Base-by-base conservation (phyloP, 2,329 filamentous ascomycete genomes). In the Calonectria multiphialidica region DNA sequence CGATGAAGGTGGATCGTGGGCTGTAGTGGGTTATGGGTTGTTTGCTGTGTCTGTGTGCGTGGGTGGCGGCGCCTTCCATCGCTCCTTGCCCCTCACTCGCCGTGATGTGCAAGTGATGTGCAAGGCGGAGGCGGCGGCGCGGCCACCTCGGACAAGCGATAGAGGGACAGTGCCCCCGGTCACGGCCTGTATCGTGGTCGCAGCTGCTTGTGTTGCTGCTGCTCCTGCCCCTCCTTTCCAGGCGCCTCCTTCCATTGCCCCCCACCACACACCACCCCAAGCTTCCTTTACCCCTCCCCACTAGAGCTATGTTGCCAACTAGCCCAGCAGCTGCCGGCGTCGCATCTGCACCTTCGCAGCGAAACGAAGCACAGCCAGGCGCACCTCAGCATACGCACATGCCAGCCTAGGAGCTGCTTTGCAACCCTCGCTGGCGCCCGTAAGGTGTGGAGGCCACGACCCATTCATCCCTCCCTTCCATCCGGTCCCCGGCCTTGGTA, bases 21-120 rank as follows among this genome's bases (percentile, higher is more conserved):
- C 25, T 70, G 44, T 23, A 53, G 61, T 66, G 68, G 40, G 61
- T 57, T 68, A 28, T 70, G 49, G 61, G 67, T 66, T 57, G 49
- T 61, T 61, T 57, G 13, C 40, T 49, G 23, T 33, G 28, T 42
- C 40, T 55, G 55, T 13, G 15, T 57, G 49, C 18, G 68, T 66
- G 63, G 68, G 68, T 63, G 68, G 68, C 63, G 68, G 62, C 68
- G 63, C 53, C 62, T 66, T 71, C 62, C 63, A 71, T 62, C 61
- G 62, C 68, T 66, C 55, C 59, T n/a, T 67, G 67, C 55, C 65
- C 65, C 65, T 59, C 65, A 35, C 16, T 59, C 65, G 23, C 23
- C 40, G 35, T 42, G 30, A 42, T 55, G 62, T 28, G 30, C 28
- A 50, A 53, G 63, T 66, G 44, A 66, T 55, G 45, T 21, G 53